phyloP scores from a whole-genome alignment of 2,329 filamentous ascomycete species.

The Fusarium musae region DNA sequence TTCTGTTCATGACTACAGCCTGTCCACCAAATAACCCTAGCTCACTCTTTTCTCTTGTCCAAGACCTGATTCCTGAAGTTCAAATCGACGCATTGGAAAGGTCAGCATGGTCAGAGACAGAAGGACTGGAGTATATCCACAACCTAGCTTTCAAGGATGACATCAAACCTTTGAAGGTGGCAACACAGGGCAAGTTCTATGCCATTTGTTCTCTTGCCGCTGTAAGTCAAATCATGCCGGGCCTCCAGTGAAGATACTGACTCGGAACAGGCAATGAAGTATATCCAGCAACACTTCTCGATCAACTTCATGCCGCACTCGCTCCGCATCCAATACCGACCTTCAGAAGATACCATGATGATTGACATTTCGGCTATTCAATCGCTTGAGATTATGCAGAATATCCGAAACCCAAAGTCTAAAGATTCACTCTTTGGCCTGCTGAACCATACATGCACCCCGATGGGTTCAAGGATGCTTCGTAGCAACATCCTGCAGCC shows the following conservation, averaged over 20 bases:
- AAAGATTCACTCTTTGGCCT: slow-evolving; percentile 86
- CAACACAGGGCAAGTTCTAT: slow-evolving; percentile 85
- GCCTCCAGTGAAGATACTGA: not conserved
- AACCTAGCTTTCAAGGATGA: slow-evolving; percentile 84
- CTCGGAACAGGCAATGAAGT: slow-evolving; percentile 75
- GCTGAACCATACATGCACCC: slow-evolving; percentile 84
- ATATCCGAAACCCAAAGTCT: slow-evolving; percentile 80
- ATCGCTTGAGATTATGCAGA: slow-evolving; percentile 91
- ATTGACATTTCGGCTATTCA: slow-evolving; percentile 90
- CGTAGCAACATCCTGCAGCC: slow-evolving; percentile 90
- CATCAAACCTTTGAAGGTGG: slow-evolving; percentile 81
- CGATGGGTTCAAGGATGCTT: slow-evolving; percentile 88
- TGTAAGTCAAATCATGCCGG: slow-evolving; percentile 60
- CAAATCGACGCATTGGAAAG: slow-evolving; percentile 70
- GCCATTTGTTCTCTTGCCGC: slow-evolving; percentile 87
- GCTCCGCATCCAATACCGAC: slow-evolving; percentile 85
- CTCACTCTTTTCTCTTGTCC: slow-evolving; percentile 78
- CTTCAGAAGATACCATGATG: slow-evolving; percentile 93
- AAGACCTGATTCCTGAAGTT: slow-evolving; percentile 61
- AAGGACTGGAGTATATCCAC: slow-evolving; percentile 81
- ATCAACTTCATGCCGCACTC: slow-evolving; percentile 81
- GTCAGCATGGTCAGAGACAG: slow-evolving; percentile 83
- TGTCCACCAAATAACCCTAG: slow-evolving; percentile 73
- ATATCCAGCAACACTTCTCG: slow-evolving; percentile 76
- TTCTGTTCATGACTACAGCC: slow-evolving; percentile 81